phyloP scores from a whole-genome alignment of 2,329 filamentous ascomycete species.

The Apiospora pterosperma region DNA sequence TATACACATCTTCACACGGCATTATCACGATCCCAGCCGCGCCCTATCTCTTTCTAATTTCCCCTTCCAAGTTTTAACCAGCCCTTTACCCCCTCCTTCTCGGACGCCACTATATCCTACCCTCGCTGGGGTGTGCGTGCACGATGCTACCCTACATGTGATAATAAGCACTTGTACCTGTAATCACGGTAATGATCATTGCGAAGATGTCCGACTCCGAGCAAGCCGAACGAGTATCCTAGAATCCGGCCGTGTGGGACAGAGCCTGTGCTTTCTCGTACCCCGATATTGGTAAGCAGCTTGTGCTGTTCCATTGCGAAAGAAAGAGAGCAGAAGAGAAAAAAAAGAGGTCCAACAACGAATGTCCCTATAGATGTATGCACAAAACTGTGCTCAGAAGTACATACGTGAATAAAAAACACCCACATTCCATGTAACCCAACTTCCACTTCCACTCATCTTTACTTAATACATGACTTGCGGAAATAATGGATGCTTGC shows the following conservation, averaged over 20 bases:
- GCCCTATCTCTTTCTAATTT: background rate
- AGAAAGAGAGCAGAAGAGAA: background rate
- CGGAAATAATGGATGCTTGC: background rate
- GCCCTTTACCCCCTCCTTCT: background rate
- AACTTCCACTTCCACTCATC: background rate
- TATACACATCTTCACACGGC: background rate
- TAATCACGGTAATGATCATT: background rate
- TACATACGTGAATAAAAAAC: background rate
- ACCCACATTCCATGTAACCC: background rate
- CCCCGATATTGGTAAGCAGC: too few species aligned
- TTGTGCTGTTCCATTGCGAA: background rate
- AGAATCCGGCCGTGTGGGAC: background rate
- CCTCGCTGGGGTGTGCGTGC: background rate
- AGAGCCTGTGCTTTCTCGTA: background rate
- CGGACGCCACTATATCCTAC: background rate
- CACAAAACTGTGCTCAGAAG: background rate
- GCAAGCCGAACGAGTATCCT: background rate
- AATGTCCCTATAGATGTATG: background rate
- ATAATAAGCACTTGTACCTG: background rate
- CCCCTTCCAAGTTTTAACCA: slow-evolving; percentile 1
- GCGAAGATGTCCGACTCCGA: background rate
- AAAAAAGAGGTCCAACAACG: background rate
- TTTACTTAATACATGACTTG: background rate
- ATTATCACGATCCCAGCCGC: background rate
- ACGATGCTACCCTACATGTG: background rate